Evolutionary conservation across 257 asterid genomes (phyloP), one percentile per base, ranked within the genome.

Genomic region (Avicennia marina): DNA sequence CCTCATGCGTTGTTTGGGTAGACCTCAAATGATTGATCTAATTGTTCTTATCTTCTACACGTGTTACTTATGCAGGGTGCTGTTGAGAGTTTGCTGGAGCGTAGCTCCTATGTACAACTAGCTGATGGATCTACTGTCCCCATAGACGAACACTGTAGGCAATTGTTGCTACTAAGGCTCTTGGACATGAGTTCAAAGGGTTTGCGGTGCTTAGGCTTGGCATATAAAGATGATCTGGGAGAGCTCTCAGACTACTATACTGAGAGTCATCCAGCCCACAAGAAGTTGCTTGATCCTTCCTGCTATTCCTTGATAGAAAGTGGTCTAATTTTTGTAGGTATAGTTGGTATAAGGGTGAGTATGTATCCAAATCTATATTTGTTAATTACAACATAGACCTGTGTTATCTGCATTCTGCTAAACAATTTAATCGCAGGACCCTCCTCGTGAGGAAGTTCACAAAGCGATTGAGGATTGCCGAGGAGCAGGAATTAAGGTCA

Each of bases 361-460:
- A 48, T 15, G 12, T 61, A 11, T 62, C 46, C 19, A 33, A 18
- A 24, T 46, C 4, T 15, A 24, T 33, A 22, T 46, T 8, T 24
- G 7, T 36, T 41, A 22, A 27, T 46, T 38, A 19, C 10, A 12
- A 17, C 31, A 46, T 1, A 31, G n/a, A 7, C 32, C 31, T 26
- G 44, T 57, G 57, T 10, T 21, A 10, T 34, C 6, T 40, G 9
- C 57, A 19, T 24, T 36, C 17, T 39, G 7, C 31, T 38, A 25
- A n/a, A n/a, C n/a, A n/a, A n/a, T n/a, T n/a, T n/a, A n/a, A n/a
- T 59, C 19, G 60, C 81, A 90, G 98, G 96, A 90, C 62, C 98
- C 98, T 62, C 98, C 98, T 27, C 96, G 95, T 5, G 89, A 82
- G 63, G 98, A 87, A 80, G 94, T 90, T 72, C 70, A 57, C 47